Evolutionary conservation across 495 filamentous ascomycete species (phyloP).

Genomic region (Chaetomium fimeti): DNA sequence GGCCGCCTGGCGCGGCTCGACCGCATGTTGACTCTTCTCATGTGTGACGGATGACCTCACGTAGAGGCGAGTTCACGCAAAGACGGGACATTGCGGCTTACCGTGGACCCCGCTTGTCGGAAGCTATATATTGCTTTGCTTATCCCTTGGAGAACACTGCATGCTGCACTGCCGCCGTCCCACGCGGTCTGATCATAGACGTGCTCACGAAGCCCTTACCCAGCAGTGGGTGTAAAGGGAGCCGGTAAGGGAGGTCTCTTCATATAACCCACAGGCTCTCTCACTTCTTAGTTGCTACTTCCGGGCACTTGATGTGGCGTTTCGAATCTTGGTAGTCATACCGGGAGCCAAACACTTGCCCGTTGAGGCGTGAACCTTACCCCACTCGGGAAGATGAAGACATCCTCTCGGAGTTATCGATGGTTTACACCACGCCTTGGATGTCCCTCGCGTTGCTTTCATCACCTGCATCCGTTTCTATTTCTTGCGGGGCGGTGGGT

Average conservation of each 20-base stretch:
- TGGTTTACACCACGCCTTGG: neutral
- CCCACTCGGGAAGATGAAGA: neutral
- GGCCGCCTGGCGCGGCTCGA: too few relatives aligned
- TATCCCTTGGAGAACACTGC: neutral
- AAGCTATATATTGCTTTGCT: slow-evolving; percentile 12
- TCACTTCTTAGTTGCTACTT: neutral
- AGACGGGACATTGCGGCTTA: neutral
- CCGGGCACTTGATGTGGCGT: neutral
- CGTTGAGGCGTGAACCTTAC: neutral
- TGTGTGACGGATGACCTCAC: slow-evolving; percentile 6
- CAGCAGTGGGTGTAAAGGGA: neutral
- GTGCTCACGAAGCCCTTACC: neutral
- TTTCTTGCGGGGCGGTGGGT: neutral
- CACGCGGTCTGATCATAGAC: neutral
- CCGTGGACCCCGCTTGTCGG: neutral
- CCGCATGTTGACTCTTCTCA: neutral
- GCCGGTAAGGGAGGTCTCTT: neutral
- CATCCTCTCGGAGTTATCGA: neutral
- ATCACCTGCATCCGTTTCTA: neutral
- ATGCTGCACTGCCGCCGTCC: neutral
- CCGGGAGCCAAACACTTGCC: neutral
- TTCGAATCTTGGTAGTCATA: neutral
- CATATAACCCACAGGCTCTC: neutral
- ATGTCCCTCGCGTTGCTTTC: neutral
- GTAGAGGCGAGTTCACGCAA: neutral